Percentiles rank a stretch among this genome's conserved stretches.
These are phyloP conservation scores for Fusarium anguioides DNA, from an alignment of 2,329 filamentous ascomycete species.

Conservation along the genomic window DNA sequence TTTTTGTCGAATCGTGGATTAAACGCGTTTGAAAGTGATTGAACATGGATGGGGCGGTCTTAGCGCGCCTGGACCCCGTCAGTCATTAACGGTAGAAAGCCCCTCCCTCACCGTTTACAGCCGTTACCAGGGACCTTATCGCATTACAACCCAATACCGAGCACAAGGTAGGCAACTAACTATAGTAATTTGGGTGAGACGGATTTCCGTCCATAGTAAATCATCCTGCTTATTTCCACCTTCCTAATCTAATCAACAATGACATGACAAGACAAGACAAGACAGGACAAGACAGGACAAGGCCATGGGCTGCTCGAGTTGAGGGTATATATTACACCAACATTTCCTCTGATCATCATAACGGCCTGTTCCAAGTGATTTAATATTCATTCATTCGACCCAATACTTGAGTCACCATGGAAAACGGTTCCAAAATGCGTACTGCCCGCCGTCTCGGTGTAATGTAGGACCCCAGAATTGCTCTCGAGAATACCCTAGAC, in stretches of 20 bases:
- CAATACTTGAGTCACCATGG: constrained; percentile 10
- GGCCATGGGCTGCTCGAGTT: background rate
- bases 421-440: background rate
- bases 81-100: constrained; percentile 12
- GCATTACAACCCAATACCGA: background rate
- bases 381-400: background rate
- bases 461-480: constrained; percentile 34
- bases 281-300: too few species aligned
- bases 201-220: background rate
- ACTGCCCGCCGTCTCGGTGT: constrained; percentile 44
- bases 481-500: background rate
- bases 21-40: constrained; percentile 28
- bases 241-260: background rate
- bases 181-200: background rate
- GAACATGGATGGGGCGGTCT: constrained; percentile 13
- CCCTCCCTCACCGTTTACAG: constrained; percentile 5
- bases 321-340: background rate
- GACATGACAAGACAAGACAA: constrained; percentile 17
- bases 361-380: background rate
- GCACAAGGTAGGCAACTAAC: background rate
- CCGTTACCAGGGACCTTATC: too few species aligned
- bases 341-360: background rate
- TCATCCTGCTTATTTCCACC: background rate
- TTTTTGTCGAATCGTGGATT: constrained; percentile 37
- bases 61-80: constrained; percentile 11